Conservation (phyloP, 202 grass and related monocot genomes). For the Hordeum pubiflorum region DNA sequence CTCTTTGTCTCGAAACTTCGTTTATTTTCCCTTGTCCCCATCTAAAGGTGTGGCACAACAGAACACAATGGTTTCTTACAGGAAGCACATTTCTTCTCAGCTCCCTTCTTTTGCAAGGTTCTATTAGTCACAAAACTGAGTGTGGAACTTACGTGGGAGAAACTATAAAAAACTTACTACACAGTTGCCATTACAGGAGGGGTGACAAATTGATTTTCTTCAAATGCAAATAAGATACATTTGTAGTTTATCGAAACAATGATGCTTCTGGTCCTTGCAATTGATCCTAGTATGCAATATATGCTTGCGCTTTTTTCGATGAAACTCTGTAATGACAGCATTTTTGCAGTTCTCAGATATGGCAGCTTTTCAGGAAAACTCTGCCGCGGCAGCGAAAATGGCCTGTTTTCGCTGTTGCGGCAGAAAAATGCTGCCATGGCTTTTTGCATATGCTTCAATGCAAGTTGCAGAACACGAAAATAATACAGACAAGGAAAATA, state of each 20-base stretch:
- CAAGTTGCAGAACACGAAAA: background rate
- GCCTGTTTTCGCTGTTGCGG: too few relatives aligned
- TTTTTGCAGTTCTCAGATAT: too few relatives aligned
- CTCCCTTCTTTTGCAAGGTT: background rate
- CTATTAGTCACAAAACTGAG: background rate
- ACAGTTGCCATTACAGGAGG: background rate
- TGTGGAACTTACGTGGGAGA: background rate
- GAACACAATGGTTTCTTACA: background rate
- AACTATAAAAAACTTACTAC: background rate
- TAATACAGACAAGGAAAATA: background rate
- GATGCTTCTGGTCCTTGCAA: background rate
- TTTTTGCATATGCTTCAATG: background rate
- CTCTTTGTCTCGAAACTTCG: background rate
- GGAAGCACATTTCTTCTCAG: background rate
- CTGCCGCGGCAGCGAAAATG: too few relatives aligned
- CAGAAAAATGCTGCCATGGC: too few relatives aligned
- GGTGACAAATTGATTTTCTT: background rate
- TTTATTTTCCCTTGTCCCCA: background rate
- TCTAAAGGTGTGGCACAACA: background rate
- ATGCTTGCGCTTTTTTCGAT: background rate
- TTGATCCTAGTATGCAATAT: background rate
- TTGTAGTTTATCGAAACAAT: background rate
- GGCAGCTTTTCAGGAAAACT: too few relatives aligned
- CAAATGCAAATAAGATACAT: background rate
- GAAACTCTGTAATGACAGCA: too few relatives aligned